phyloP scores from a whole-genome alignment of 2,329 filamentous ascomycete genomes.

The Colletotrichum shisoi region DNA sequence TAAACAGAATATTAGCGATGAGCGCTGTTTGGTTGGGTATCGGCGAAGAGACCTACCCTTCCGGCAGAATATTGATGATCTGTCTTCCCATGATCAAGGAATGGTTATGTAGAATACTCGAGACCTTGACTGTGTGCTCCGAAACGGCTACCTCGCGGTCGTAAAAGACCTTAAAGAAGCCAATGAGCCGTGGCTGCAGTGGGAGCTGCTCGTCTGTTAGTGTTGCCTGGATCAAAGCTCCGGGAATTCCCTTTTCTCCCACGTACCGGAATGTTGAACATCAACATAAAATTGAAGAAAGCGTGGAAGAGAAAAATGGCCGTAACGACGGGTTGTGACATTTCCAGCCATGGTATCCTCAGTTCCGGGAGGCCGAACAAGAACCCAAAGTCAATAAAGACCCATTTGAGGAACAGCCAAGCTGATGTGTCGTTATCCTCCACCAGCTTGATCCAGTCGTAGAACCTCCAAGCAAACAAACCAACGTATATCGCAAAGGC shows the following conservation, averaged over 20 bases:
- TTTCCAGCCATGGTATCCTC: slow-evolving; percentile 95
- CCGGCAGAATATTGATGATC: slow-evolving; percentile 95
- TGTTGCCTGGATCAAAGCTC: not conserved
- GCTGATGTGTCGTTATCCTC: slow-evolving; percentile 88
- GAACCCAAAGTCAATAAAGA: slow-evolving; percentile 82
- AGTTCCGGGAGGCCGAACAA: slow-evolving; percentile 86
- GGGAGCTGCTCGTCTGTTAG: slow-evolving; percentile 65
- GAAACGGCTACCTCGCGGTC: slow-evolving; percentile 92
- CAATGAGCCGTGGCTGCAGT: slow-evolving; percentile 74
- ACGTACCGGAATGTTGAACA: slow-evolving; percentile 86
- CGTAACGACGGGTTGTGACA: slow-evolving; percentile 77
- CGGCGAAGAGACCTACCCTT: slow-evolving; percentile 67
- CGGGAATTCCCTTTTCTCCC: not conserved
- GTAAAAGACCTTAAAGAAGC: slow-evolving; percentile 81
- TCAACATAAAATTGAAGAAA: slow-evolving; percentile 80
- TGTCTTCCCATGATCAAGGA: slow-evolving; percentile 95
- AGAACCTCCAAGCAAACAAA: slow-evolving; percentile 82
- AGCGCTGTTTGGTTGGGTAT: not conserved
- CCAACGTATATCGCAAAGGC: slow-evolving; percentile 79
- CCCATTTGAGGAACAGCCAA: slow-evolving; percentile 93
- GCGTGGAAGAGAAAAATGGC: slow-evolving; percentile 76
- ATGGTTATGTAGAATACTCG: slow-evolving; percentile 86
- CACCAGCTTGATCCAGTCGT: slow-evolving; percentile 81
- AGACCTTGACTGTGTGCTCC: slow-evolving; percentile 90
- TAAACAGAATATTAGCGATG: slow-evolving; percentile 50